Base-by-base conservation (phyloP, 768 basidiomycete genomes). In the Auriscalpium orientale region DNA sequence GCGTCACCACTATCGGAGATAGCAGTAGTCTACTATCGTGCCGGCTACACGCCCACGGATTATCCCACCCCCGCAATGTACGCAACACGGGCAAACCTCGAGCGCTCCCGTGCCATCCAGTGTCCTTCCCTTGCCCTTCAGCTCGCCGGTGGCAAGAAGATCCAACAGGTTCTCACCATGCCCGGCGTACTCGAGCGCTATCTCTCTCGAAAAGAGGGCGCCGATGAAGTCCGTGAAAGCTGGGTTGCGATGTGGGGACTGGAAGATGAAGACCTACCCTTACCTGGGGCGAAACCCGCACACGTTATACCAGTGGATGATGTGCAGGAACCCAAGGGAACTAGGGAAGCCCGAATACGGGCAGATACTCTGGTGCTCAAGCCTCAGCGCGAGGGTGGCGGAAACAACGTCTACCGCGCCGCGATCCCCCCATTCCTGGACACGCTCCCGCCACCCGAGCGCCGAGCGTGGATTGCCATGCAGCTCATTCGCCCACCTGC, bases 331-430 rank as follows among this genome's bases (percentile, higher is more conserved):
- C 49, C 45, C 38, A 51, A 49, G 12, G 80, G 76, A 1, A 74
- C 84, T n/a, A 62, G 65, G 22, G 73, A 76, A 46, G 89, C 90
- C 0, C 74, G 76, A 18, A 68, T 70, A 10, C 60, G 73, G 13
- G 77, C 84, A 0, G 66, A 71, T 7, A 72, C 76, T 7, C 81
- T 93, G 28, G 95, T 98, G 2, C 78, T 99, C 49, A 99, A 99
- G 69, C 95, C 95, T 0, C 95, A 98, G 68, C 80, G 95, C n/a
- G 95, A 99, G 74, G 95, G 95, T 2, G 95, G 95, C 1, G 95
- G 95, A 8, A 97, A 98, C 64, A 99, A 99, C 64, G 79, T 98
- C 22, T 98, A 98, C 72, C 88, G 89, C 57, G 74, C 74, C 3
- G 83, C 84, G 49, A 95, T 98, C 49, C 90, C 89, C 0, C 60